phyloP scores from a whole-genome alignment of 257 asterid species.

The Gardenia jasminoides region DNA sequence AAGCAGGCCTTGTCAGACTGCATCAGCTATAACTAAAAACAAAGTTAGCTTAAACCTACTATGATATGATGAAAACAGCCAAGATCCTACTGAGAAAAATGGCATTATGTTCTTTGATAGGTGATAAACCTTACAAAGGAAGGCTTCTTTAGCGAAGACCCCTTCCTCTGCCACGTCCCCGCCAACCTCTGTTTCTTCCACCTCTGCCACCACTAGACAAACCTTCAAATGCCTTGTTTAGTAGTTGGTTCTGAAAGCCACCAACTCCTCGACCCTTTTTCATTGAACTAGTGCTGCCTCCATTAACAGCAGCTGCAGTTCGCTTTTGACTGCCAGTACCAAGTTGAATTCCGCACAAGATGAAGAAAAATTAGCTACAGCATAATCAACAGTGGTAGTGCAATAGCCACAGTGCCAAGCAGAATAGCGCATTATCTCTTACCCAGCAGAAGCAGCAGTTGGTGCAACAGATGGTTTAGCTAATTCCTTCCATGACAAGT shows the following conservation, averaged over 20 bases:
- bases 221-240: constrained; percentile 74
- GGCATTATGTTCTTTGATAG: not conserved
- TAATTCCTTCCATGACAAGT: constrained; percentile 88
- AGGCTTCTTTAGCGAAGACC: constrained; percentile 33
- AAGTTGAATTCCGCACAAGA: not conserved
- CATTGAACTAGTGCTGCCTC: constrained; percentile 36
- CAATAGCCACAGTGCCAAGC: not conserved
- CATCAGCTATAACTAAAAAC: not conserved
- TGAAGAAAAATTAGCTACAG: not conserved
- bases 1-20: not conserved
- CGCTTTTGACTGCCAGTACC: constrained; percentile 61
- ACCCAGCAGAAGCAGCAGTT: constrained; percentile 56
- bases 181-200: constrained; percentile 27
- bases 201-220: constrained; percentile 52
- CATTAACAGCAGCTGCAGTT: constrained; percentile 37
- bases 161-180: constrained; percentile 62
- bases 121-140: not conserved
- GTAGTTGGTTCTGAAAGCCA: constrained; percentile 62
- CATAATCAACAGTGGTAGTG: not conserved
- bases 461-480: constrained; percentile 46
- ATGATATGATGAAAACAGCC: not conserved
- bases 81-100: not conserved
- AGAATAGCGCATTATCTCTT: constrained; percentile 18
- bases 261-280: constrained; percentile 77
- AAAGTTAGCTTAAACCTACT: constrained; percentile 3